Conservation (phyloP, 73 alveolate species). For the Blepharisma japonicum region DNA sequence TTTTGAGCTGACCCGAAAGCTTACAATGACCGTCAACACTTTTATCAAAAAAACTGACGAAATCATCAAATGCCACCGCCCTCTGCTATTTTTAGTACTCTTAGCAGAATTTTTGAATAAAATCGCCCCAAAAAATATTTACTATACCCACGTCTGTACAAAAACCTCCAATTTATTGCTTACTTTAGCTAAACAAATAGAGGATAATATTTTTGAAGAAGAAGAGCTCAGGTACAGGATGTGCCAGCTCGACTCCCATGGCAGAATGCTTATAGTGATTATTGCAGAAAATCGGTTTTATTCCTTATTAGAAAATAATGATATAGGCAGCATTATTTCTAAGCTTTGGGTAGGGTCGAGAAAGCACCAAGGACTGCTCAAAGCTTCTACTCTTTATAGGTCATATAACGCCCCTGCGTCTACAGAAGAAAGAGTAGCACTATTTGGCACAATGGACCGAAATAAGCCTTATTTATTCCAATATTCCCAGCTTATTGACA, state of each 20-base stretch:
- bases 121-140: neutral
- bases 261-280: neutral
- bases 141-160: neutral
- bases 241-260: neutral
- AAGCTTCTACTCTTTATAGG: slow-evolving; percentile 15
- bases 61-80: slow-evolving; percentile 10
- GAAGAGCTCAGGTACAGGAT: slow-evolving; percentile 6
- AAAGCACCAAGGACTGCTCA: slow-evolving; percentile 15
- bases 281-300: slow-evolving; percentile 11
- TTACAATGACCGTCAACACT: neutral
- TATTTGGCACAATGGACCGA: slow-evolving; percentile 6
- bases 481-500: neutral
- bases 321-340: slow-evolving; percentile 19
- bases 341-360: slow-evolving; percentile 28
- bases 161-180: neutral
- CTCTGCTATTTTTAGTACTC: neutral
- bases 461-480: slow-evolving; percentile 16
- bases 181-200: slow-evolving; percentile 20
- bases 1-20: neutral
- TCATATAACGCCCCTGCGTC: slow-evolving; percentile 24
- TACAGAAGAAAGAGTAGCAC: slow-evolving; percentile 10
- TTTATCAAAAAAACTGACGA: slow-evolving; percentile 4
- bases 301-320: slow-evolving; percentile 19
- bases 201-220: slow-evolving; percentile 26
- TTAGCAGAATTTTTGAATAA: slow-evolving; percentile 20